A percentile compares a stretch with the other conserved stretches of the same genome.
phyloP scores from a whole-genome alignment of 257 asterid species.

The Solanum chaucha region DNA sequence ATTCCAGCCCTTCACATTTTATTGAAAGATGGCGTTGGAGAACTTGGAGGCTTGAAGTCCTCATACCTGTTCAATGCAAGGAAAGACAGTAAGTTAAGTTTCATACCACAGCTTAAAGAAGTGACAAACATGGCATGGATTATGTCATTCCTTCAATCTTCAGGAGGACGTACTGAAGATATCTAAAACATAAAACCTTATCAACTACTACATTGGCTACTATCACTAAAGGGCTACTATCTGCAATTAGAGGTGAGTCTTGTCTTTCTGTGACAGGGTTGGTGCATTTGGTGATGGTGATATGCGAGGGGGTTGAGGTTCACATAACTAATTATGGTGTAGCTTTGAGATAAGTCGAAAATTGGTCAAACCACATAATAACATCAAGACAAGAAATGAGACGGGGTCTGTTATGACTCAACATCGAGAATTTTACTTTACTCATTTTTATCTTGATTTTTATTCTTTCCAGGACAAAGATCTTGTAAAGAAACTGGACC shows the following conservation, averaged over 20 bases:
- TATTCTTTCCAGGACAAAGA: background rate
- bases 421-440: background rate
- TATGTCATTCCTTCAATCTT: background rate
- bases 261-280: slow-evolving; percentile 4
- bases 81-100: background rate
- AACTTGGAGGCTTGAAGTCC: slow-evolving; percentile 76
- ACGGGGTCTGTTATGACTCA: background rate
- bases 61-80: slow-evolving; percentile 45
- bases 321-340: slow-evolving; percentile 3
- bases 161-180: background rate
- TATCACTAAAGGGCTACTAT: background rate
- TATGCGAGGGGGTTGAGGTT: slow-evolving; percentile 46
- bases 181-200: background rate
- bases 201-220: background rate
- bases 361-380: background rate
- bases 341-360: background rate
- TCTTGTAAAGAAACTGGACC: background rate
- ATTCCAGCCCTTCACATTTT: slow-evolving; percentile 11
- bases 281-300: slow-evolving; percentile 48
- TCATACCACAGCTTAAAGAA: background rate
- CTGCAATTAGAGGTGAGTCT: slow-evolving; percentile 8
- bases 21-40: slow-evolving; percentile 47
- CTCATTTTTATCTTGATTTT: background rate
- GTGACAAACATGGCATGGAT: background rate
- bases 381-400: background rate